Evolutionary conservation across 78 protist species (phyloP).

Genomic region (Salpingoeca rosetta): DNA sequence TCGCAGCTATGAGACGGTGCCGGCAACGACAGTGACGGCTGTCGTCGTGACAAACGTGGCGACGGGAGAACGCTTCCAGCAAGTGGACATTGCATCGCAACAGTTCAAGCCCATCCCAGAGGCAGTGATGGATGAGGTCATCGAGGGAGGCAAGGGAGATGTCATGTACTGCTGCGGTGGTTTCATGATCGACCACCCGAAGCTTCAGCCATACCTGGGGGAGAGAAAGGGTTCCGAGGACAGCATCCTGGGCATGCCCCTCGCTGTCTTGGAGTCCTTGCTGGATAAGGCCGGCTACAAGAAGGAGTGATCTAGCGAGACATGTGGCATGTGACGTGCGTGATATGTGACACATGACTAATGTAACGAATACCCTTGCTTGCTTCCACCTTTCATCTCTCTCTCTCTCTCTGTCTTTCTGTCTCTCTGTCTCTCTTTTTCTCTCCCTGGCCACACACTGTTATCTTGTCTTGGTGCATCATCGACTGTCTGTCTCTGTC

Average conservation of each 20-base stretch:
- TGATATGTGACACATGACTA: too few relatives aligned
- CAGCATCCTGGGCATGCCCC: background rate
- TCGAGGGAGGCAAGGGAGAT: slow-evolving; percentile 15
- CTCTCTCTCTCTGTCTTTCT: too few relatives aligned
- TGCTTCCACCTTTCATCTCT: too few relatives aligned
- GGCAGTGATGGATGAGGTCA: background rate
- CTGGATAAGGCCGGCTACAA: too few relatives aligned
- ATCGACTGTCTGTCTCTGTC: too few relatives aligned
- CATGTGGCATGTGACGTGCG: too few relatives aligned
- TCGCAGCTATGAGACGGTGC: background rate
- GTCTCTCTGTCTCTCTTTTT: too few relatives aligned
- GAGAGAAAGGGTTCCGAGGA: background rate
- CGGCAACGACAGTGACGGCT: background rate
- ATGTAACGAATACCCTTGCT: too few relatives aligned
- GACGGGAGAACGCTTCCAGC: background rate
- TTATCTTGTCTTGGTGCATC: too few relatives aligned
- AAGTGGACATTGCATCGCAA: background rate
- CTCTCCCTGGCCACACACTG: too few relatives aligned
- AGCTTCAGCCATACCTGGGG: background rate
- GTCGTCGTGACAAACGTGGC: background rate
- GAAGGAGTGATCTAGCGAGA: too few relatives aligned
- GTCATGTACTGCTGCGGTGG: background rate
- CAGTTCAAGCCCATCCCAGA: slow-evolving; percentile 6
- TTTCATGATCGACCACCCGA: background rate
- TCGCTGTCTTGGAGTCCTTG: too few relatives aligned